phyloP scores from a whole-genome alignment of 2,329 filamentous ascomycete genomes.

The Diaporthe longicolla region DNA sequence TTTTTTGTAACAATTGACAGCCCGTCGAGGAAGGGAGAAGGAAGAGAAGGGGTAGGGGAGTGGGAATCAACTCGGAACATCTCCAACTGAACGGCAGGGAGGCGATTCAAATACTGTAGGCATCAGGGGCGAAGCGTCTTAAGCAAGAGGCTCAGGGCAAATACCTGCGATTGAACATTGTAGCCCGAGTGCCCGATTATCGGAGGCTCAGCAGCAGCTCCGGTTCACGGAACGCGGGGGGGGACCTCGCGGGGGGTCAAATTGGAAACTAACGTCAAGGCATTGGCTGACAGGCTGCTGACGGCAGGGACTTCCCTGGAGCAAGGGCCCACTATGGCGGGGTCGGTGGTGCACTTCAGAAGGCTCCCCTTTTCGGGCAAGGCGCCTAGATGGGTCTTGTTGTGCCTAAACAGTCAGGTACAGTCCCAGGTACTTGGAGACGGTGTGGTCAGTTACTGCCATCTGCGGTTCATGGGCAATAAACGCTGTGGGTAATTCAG shows the following conservation, averaged over 20 bases:
- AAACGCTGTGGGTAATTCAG: neutral
- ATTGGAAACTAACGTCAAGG: slow-evolving; percentile 50
- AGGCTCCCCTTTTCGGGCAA: slow-evolving; percentile 7
- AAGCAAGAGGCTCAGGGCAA: slow-evolving; percentile 18
- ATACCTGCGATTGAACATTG: slow-evolving; percentile 29
- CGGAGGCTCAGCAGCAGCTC: slow-evolving; percentile 49
- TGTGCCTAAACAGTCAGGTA: neutral
- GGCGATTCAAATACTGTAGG: neutral
- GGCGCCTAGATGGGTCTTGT: slow-evolving; percentile 1
- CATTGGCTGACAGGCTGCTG: slow-evolving; percentile 48
- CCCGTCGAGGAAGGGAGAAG: neutral
- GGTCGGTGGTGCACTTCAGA: neutral
- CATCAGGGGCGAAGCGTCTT: slow-evolving; percentile 19
- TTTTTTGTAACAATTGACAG: slow-evolving; percentile 4
- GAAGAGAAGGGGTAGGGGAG: neutral
- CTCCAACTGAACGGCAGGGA: neutral
- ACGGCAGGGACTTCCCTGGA: slow-evolving; percentile 34
- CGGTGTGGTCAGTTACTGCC: neutral
- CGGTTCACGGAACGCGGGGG: slow-evolving; percentile 56
- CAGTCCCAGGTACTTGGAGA: neutral
- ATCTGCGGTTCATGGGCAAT: neutral
- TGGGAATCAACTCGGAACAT: too few species aligned
- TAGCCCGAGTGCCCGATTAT: slow-evolving; percentile 49
- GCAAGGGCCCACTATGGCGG: slow-evolving; percentile 13
- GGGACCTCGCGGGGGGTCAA: slow-evolving; percentile 43